Evolutionary conservation across 1,284 basidiomycete species (phyloP).

Genomic region (Wolfiporia cocos): DNA sequence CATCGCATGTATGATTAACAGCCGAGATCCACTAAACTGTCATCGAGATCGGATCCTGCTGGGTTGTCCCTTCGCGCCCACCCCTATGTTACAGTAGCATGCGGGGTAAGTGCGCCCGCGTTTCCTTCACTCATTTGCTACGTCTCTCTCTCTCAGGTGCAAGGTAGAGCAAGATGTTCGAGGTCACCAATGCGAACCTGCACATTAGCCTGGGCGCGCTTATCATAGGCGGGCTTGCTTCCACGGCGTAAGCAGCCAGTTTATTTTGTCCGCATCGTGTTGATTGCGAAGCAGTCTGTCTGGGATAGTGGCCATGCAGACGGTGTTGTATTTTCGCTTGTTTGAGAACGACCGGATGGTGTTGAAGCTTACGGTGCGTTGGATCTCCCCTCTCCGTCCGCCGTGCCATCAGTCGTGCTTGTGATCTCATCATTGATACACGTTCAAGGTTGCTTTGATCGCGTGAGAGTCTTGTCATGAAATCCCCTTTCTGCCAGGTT

Average conservation of each 20-base stretch:
- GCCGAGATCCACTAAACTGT: too few relatives aligned
- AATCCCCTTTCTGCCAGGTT: too few relatives aligned
- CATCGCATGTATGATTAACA: too few relatives aligned
- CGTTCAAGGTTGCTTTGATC: too few relatives aligned
- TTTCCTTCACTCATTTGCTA: too few relatives aligned
- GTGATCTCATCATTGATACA: too few relatives aligned
- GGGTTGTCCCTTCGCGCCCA: too few relatives aligned
- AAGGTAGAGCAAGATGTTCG: constrained; percentile 1
- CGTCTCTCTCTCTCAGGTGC: too few relatives aligned
- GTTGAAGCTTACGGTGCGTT: constrained; percentile 20
- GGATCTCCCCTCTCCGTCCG: neutral
- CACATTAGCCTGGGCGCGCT: constrained; percentile 19
- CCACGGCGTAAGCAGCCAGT: constrained; percentile 14
- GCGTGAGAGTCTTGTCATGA: too few relatives aligned
- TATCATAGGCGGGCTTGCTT: constrained; percentile 16
- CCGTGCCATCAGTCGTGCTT: neutral
- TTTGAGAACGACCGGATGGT: constrained; percentile 13
- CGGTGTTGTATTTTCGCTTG: constrained; percentile 7
- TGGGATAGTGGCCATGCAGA: constrained; percentile 15
- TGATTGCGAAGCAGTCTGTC: constrained; percentile 23
- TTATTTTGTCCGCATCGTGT: neutral
- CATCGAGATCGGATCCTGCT: too few relatives aligned
- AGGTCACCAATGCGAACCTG: constrained; percentile 9
- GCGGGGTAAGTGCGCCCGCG: too few relatives aligned
- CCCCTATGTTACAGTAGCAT: too few relatives aligned